Percentiles rank a stretch among this genome's conserved stretches.
Evolutionary conservation across 768 basidiomycete species (phyloP).

Genomic region (Hygrocybe coccinea): DNA sequence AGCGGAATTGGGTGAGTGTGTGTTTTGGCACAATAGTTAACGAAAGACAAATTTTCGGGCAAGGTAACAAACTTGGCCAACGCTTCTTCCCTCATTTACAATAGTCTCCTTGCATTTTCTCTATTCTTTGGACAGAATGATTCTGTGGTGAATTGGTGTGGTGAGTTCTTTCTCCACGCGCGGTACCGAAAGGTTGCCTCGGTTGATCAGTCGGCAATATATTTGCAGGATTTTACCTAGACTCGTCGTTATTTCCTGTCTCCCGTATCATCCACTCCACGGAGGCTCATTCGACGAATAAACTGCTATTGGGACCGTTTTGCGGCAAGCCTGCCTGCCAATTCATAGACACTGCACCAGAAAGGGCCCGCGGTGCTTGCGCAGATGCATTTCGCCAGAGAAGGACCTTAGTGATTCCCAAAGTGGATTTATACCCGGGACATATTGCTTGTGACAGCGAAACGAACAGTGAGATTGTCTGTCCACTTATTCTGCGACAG

Average conservation of each 20-base stretch:
- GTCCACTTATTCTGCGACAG: conserved; percentile 56
- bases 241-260: conserved; percentile 56
- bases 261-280: conserved; percentile 26
- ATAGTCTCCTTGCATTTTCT: conserved; percentile 64
- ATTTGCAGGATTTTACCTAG: conserved; percentile 77
- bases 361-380: conserved; percentile 74
- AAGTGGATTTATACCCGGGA: conserved; percentile 80
- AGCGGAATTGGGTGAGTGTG: conserved; percentile 69
- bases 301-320: conserved; percentile 71
- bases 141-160: conserved; percentile 88
- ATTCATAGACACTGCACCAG: conserved; percentile 55
- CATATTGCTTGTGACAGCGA: conserved; percentile 93
- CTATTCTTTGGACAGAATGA: conserved; percentile 56
- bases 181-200: too few relatives aligned
- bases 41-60: neutral
- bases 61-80: conserved; percentile 88
- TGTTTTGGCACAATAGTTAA: neutral
- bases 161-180: too few relatives aligned
- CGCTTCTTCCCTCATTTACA: conserved; percentile 74
- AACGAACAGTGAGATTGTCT: conserved; percentile 86
- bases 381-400: conserved; percentile 64
- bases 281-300: conserved; percentile 11
- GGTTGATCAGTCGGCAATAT: conserved; percentile 15
- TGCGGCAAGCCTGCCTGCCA: conserved; percentile 91
- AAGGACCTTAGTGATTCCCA: conserved; percentile 59